Evolutionary conservation across 2,329 filamentous ascomycete species (phyloP).

Genomic region (Aspergillus glaucus): DNA sequence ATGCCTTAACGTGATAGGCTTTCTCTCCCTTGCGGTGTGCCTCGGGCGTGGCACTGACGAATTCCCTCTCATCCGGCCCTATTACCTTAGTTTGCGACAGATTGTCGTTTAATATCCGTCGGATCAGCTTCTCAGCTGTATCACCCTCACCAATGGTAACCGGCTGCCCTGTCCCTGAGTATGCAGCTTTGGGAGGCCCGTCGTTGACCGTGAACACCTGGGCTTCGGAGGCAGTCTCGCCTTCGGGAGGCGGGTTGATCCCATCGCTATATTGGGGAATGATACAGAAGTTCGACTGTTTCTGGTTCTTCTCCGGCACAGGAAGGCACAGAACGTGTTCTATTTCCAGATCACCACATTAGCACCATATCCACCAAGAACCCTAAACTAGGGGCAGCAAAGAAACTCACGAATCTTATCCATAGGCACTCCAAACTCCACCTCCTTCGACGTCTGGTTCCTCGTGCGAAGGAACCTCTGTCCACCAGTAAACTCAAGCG

Average conservation of each 20-base stretch:
- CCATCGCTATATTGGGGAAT: conserved; percentile 49
- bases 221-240: conserved; percentile 43
- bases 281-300: conserved; percentile 58
- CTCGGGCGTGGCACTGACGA: conserved; percentile 55
- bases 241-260: conserved; percentile 40
- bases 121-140: conserved; percentile 40
- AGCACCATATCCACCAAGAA: conserved; percentile 5
- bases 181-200: conserved; percentile 42
- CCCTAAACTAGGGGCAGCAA: not conserved
- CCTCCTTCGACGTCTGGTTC: conserved; percentile 44
- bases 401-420: conserved; percentile 41
- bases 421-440: conserved; percentile 50
- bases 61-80: conserved; percentile 51
- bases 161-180: conserved; percentile 37
- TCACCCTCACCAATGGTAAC: conserved; percentile 40
- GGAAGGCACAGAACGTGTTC: conserved; percentile 57
- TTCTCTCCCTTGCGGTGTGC: conserved; percentile 57
- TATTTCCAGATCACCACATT: conserved; percentile 8
- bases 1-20: conserved; percentile 58
- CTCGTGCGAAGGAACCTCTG: conserved; percentile 42
- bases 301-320: conserved; percentile 58
- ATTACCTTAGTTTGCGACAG: conserved; percentile 44
- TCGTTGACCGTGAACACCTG: conserved; percentile 58
- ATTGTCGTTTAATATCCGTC: conserved; percentile 44
- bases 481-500: conserved; percentile 48